Base-by-base conservation (phyloP, 129 eudicot species). In the Smallanthus sonchifolius region DNA sequence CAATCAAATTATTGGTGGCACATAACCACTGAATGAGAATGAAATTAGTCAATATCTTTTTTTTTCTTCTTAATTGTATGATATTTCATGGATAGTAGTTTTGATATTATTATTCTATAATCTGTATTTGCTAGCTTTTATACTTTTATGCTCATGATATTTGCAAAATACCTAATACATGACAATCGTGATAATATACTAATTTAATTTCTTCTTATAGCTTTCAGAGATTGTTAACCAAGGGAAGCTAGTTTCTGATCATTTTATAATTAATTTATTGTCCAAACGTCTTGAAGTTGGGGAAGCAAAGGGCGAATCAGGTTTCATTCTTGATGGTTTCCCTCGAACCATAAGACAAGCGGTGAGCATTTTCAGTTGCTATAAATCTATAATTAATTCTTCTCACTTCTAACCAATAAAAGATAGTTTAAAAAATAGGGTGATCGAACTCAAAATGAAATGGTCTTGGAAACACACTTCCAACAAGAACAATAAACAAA, bases 291-390 rank as follows among this genome's bases (percentile, higher is more conserved):
- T 92, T 79, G 88, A 89, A 77, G 90, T 74, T 39, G 95, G 92
- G 57, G 86, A 84, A 67, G 78, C 87, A 43, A 86, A 84, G 74
- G 96, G 98, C 67, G 92, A 89, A 86, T 81, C 88, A 0, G 96
- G 98, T 24, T 92, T 92, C 83, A 89, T 92, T 79, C 96, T 92
- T 54, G 98, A 92, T 74, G 98, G 98, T 63, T 89, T 92, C 81
- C 98, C 98, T 51, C 87, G 98, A 35, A 92, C 98, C 40, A 72
- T 92, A 61, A 86, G 87, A 79, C 98, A 92, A 75, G 98, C 96
- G 77, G 97, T 92, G 57, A 79, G 95, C 37, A 63, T 67, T 77
- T 38, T 9, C 13, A 54, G 36, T 69, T 56, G 2, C 64, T 28
- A 16, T 16, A 59, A 10, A 57, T 47, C 24, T 38, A 39, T 28